These are phyloP conservation scores for Apiospora rasikravindrae DNA, from an alignment of 2,329 filamentous ascomycete genomes.

Conservation along the genomic window DNA sequence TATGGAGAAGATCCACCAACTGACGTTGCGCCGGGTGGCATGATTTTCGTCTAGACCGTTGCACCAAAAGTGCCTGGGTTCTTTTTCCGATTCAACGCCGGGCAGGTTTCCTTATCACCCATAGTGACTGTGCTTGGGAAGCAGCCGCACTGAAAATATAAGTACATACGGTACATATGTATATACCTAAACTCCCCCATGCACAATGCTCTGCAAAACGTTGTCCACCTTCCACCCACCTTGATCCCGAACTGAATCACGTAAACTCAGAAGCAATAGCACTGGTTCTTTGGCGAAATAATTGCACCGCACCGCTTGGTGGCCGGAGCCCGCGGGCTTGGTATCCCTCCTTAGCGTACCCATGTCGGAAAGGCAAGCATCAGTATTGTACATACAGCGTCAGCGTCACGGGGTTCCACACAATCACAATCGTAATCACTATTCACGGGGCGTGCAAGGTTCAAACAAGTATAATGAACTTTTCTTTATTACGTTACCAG, in stretches of 20 bases:
- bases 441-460: neutral
- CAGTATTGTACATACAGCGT: too few species aligned
- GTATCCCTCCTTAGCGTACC: neutral
- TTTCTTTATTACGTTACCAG: constrained; percentile 40
- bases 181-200: neutral
- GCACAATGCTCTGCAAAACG: neutral
- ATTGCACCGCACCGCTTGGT: too few species aligned
- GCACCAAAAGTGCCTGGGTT: neutral
- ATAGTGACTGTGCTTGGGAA: neutral
- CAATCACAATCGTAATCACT: neutral
- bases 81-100: neutral
- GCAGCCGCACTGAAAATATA: neutral
- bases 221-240: neutral
- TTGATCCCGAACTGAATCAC: neutral
- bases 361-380: neutral
- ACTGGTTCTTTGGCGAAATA: neutral
- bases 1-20: constrained; percentile 15
- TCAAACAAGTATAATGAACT: constrained; percentile 25
- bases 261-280: neutral
- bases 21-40: constrained; percentile 1
- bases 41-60: constrained; percentile 1
- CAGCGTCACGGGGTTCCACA: neutral
- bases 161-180: neutral
- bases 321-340: neutral
- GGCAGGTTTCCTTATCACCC: neutral